These are phyloP conservation scores for Pseudonitzschia delicatissima DNA, from an alignment of 108 stramenopile species.

Conservation along the genomic window DNA sequence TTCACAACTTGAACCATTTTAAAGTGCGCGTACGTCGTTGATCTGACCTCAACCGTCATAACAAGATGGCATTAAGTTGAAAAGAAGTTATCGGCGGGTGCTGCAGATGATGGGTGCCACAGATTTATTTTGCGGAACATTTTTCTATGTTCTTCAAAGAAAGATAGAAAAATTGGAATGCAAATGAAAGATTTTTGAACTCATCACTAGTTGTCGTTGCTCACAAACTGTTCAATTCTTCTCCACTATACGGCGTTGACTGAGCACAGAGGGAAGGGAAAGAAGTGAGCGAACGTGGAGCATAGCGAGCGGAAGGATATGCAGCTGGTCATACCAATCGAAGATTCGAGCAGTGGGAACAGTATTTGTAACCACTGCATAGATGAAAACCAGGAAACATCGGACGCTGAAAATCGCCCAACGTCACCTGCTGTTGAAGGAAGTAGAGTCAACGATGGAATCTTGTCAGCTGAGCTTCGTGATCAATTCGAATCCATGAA, in stretches of 20 bases:
- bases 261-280: not conserved
- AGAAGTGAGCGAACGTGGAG: not conserved
- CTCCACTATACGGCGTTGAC: not conserved
- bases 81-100: not conserved
- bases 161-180: not conserved
- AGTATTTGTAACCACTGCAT: conserved; percentile 3
- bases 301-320: conserved; percentile 9
- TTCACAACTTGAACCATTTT: conserved; percentile 2
- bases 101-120: not conserved
- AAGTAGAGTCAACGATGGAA: not conserved
- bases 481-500: conserved; percentile 38
- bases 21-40: not conserved
- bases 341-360: conserved; percentile 13
- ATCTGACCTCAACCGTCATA: not conserved
- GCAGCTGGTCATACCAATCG: conserved; percentile 16
- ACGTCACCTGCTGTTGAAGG: not conserved
- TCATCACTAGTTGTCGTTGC: not conserved
- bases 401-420: not conserved
- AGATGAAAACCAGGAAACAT: not conserved
- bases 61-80: not conserved
- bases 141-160: not conserved
- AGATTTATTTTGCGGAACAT: not conserved
- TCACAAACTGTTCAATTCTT: not conserved
- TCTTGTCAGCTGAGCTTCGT: conserved; percentile 28
- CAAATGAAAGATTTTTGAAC: not conserved